Percentiles rank a stretch among this genome's conserved stretches.
Evolutionary conservation across 768 basidiomycete genomes (phyloP).

Genomic region (Exsudoporus frostii): DNA sequence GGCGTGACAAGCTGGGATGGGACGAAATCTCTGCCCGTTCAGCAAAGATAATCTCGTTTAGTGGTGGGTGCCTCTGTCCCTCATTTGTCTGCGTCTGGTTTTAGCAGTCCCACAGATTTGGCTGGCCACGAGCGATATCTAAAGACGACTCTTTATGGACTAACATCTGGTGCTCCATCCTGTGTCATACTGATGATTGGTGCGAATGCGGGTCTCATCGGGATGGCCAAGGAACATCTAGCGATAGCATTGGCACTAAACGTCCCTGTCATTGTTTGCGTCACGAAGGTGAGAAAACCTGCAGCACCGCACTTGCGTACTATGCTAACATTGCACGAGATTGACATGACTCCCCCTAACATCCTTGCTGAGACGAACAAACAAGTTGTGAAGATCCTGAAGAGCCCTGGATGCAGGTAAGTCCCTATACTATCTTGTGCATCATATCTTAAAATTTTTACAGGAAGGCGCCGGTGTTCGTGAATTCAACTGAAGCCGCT

Average conservation of each 20-base stretch:
- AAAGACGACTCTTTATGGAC: slow-evolving; percentile 91
- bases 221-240: slow-evolving; percentile 95
- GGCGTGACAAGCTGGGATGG: slow-evolving; percentile 91
- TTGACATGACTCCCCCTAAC: slow-evolving; percentile 96
- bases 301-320: neutral
- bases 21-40: slow-evolving; percentile 88
- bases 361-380: slow-evolving; percentile 88
- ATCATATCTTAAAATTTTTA: neutral
- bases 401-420: slow-evolving; percentile 88
- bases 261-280: slow-evolving; percentile 89
- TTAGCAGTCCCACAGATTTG: slow-evolving; percentile 55
- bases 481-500: slow-evolving; percentile 77
- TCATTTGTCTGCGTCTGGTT: neutral
- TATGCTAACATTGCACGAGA: slow-evolving; percentile 35
- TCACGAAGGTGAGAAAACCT: slow-evolving; percentile 71
- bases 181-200: slow-evolving; percentile 93
- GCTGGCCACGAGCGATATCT: slow-evolving; percentile 94
- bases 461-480: slow-evolving; percentile 81
- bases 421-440: slow-evolving; percentile 14
- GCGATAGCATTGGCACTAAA: slow-evolving; percentile 92
- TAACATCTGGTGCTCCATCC: slow-evolving; percentile 91
- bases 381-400: slow-evolving; percentile 89
- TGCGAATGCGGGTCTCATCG: slow-evolving; percentile 87
- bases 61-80: slow-evolving; percentile 44
- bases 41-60: slow-evolving; percentile 93